Evolutionary conservation across 768 basidiomycete species (phyloP).

Genomic region (Epithele typhae): DNA sequence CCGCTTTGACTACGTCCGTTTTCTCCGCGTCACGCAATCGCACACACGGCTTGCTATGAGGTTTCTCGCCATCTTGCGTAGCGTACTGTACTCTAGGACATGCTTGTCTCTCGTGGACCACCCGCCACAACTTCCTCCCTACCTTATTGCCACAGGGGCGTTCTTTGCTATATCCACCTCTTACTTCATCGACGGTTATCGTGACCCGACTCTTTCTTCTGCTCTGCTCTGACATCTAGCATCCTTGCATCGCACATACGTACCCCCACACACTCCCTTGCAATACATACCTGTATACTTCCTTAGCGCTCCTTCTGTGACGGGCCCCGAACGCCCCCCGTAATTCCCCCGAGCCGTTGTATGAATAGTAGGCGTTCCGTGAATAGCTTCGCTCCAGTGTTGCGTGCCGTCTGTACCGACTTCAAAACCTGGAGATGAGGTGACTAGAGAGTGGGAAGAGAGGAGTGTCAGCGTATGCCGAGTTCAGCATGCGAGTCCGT

Average conservation of each 20-base stretch:
- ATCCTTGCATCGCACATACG: not conserved
- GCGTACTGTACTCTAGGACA: slow-evolving; percentile 4
- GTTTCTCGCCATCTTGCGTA: not conserved
- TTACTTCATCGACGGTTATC: not conserved
- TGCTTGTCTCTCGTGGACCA: not conserved
- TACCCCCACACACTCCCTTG: not conserved
- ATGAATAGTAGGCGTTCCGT: too few species aligned
- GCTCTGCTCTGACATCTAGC: not conserved
- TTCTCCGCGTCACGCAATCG: not conserved
- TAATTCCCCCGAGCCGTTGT: too few species aligned
- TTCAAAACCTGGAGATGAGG: too few species aligned
- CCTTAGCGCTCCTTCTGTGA: too few species aligned
- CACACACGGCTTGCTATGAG: not conserved
- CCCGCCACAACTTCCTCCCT: not conserved
- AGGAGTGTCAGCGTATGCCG: too few species aligned
- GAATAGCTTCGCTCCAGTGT: too few species aligned
- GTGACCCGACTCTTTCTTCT: not conserved
- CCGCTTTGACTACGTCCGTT: not conserved
- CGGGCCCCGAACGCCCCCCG: too few species aligned
- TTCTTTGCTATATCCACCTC: too few species aligned
- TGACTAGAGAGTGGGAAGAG: too few species aligned
- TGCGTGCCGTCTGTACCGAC: too few species aligned
- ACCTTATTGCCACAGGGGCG: not conserved
- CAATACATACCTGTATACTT: too few species aligned
- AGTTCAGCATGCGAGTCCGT: too few species aligned